Base-by-base conservation (phyloP, 306 rosid species). In the Vicia villosa region DNA sequence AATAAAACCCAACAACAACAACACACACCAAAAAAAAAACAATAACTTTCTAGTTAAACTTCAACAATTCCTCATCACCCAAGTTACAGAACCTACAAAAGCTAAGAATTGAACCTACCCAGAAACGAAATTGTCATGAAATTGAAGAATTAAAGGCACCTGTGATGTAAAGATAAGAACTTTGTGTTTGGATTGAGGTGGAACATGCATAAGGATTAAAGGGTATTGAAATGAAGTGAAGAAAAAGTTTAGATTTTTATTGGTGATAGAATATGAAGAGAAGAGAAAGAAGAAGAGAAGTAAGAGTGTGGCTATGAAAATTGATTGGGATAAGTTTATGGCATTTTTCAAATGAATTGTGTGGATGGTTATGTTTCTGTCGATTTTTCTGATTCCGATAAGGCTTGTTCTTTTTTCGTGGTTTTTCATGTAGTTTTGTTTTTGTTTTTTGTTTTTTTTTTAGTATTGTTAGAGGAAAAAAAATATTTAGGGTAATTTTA, bases 291-390 rank as follows among this genome's bases (percentile, higher is more conserved):
- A 49, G 61, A 77, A 16, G 67, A 26, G 71, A 63, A 14, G 12
- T 54, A 40, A 54, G 74, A 63, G 75, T 22, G 81, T 80, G 90
- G 86, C 12, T 74, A 73, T 73, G 66, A 65, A 57, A 17, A 69
- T 34, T 60, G 71, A 62, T 46, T 66, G 74, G 55, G 88, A 82
- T 88, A 79, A 83, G 56, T 69, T 78, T 75, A 7, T 63, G 80
- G 70, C 52, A 59, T 66, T 67, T 68, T 70, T 8, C 68, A 42
- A 49, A 6, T 38, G 66, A 75, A 40, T 7, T 63, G 82, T 83
- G 97, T 89, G 97, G 97, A 81, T 74, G 59, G 42, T 77, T 84
- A 74, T 84, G 73, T 59, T 81, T 89, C 96, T 83, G 72, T 68
- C 90, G 78, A 81, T 59, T 75, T 37, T 70, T 37, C 3, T 21